A percentile compares a stretch with the other conserved stretches of the same genome.
phyloP scores from a whole-genome alignment of 768 basidiomycete species.

The Russula compacta region DNA sequence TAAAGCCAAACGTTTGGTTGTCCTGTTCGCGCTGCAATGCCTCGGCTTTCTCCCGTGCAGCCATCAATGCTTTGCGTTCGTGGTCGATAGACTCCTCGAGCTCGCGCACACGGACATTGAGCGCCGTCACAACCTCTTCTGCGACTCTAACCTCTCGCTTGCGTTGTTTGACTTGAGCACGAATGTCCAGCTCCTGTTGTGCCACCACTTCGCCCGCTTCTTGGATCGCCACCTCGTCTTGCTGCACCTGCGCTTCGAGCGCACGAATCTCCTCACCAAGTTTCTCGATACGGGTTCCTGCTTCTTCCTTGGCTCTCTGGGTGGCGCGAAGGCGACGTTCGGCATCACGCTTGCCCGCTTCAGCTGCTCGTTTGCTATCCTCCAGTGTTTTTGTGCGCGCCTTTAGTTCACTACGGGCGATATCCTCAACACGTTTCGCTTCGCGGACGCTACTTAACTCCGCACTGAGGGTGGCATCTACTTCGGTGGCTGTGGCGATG shows the following conservation, averaged over 20 bases:
- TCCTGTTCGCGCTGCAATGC: constrained; percentile 27
- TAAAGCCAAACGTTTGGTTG: constrained; percentile 31
- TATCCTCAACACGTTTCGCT: constrained; percentile 78
- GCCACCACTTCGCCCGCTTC: constrained; percentile 17
- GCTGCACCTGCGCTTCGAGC: constrained; percentile 34
- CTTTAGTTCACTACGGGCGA: constrained; percentile 66
- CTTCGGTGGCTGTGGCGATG: constrained; percentile 32
- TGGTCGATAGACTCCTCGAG: constrained; percentile 62
- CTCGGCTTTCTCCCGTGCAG: constrained; percentile 52
- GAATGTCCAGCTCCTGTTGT: constrained; percentile 27
- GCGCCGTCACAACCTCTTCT: constrained; percentile 36
- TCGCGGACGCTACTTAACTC: constrained; percentile 68
- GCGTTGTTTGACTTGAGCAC: constrained; percentile 38
- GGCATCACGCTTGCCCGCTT: constrained; percentile 69
- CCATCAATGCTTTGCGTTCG: constrained; percentile 50
- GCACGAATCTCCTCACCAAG: constrained; percentile 46
- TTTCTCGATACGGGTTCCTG: constrained; percentile 44
- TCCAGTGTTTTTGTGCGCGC: constrained; percentile 78
- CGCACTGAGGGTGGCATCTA: constrained; percentile 50
- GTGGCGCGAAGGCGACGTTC: constrained; percentile 80
- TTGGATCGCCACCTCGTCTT: constrained; percentile 4
- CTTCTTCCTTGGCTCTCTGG: constrained; percentile 53
- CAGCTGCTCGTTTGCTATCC: constrained; percentile 77
- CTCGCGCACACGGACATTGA: constrained; percentile 58
- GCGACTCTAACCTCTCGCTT: constrained; percentile 37